Evolutionary conservation across 257 asterid species (phyloP), one percentile per base, ranked within the genome.

Genomic region (Coffea canephora): DNA sequence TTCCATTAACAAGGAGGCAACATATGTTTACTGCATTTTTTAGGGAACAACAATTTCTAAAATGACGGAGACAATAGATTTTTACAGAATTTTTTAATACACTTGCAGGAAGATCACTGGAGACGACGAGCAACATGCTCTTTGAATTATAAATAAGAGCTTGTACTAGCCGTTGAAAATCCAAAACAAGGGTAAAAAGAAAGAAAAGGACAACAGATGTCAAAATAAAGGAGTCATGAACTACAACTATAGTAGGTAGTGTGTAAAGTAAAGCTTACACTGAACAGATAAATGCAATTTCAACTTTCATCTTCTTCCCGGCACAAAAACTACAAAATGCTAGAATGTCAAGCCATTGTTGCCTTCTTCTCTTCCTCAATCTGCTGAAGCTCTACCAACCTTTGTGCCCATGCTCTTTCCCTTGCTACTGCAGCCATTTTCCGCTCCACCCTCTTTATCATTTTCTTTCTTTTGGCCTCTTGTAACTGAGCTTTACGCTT

Each of bases 401-500:
- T 85, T 86, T 92, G 91, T 18, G 87, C 87, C 99, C 98, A 95
- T n/a, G 96, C 98, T 81, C 93, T 92, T 14, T 95, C 97, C 83
- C 98, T 91, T 69, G 98, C 98, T 81, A 93, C 97, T 6, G 97
- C 92, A 85, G 98, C 99, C 98, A 95, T 95, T 88, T 93, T 93
- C 19, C 96, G 86, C 79, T 93, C 99, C 41, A 93, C 96, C 87
- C 97, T 86, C 76, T 92, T 84, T 76, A 82, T 87, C 18, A 84
- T 75, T 86, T 94, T 95, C 82, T 90, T 93, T 91, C 86, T 80
- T 25, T 88, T 87, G 6, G 98, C 98, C 89, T 91, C 98, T 78
- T 91, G 96, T 82, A 91, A 10, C 85, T 88, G 85, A 81, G 89
- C 93, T 83, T 83, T 93, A 43, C 97, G 97, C 79, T 91, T 94